These are phyloP conservation scores for Phytophthora pisi DNA, from an alignment of 352 stramenopile genomes.

Conservation along the genomic window DNA sequence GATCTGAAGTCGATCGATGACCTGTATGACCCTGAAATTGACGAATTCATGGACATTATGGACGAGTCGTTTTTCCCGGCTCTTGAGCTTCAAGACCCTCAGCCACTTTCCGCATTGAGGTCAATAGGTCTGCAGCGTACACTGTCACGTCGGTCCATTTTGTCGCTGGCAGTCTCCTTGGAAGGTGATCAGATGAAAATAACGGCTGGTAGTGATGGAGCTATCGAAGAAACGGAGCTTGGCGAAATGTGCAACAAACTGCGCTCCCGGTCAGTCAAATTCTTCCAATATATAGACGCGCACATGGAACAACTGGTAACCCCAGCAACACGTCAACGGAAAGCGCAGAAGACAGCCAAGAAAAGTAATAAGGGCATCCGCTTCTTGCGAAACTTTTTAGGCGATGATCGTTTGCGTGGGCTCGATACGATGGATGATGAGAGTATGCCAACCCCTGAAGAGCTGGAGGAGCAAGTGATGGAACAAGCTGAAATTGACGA, in stretches of 20 bases:
- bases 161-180: conserved; percentile 63
- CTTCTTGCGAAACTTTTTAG: conserved; percentile 55
- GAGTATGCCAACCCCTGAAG: conserved; percentile 18
- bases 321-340: conserved; percentile 21
- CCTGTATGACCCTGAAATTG: conserved; percentile 76
- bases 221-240: conserved; percentile 16
- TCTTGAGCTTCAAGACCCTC: conserved; percentile 57
- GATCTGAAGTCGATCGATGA: conserved; percentile 63
- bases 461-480: conserved; percentile 40
- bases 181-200: conserved; percentile 60
- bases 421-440: conserved; percentile 6
- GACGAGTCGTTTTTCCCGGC: conserved; percentile 73
- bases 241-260: conserved; percentile 34
- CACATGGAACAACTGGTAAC: conserved; percentile 63
- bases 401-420: conserved; percentile 37
- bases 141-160: conserved; percentile 67
- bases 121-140: conserved; percentile 70
- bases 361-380: conserved; percentile 63
- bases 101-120: conserved; percentile 57
- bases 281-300: conserved; percentile 73
- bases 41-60: conserved; percentile 74
- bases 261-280: conserved; percentile 44
- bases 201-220: conserved; percentile 7
- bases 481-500: conserved; percentile 63
- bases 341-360: conserved; percentile 45